Evolutionary conservation across 805 yeast species (phyloP).

Genomic region (Zygoascus ofunaensis): DNA sequence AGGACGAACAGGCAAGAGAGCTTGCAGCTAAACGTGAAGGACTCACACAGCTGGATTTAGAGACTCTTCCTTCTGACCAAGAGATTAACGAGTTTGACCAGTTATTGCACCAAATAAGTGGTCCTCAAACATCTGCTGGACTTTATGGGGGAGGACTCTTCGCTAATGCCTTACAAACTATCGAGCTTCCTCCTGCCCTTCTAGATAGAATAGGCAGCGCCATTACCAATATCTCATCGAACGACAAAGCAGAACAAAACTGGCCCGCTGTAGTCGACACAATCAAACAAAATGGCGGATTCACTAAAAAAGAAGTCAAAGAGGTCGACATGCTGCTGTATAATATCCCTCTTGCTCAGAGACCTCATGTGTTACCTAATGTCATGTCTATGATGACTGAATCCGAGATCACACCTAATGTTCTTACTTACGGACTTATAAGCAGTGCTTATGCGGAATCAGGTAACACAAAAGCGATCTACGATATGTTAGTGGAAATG

Average conservation of each 20-base stretch:
- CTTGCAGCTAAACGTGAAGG: constrained; percentile 7
- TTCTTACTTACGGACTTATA: constrained; percentile 18
- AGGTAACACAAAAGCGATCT: constrained; percentile 19
- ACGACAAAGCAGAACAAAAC: constrained; percentile 9
- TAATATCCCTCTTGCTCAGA: constrained; percentile 20
- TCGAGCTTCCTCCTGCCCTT: constrained; percentile 13
- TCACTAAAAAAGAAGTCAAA: constrained; percentile 12
- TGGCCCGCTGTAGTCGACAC: constrained; percentile 17
- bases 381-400: constrained; percentile 20
- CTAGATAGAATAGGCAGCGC: constrained; percentile 14
- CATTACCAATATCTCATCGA: constrained; percentile 9
- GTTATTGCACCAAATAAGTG: neutral
- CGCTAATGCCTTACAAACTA: constrained; percentile 5
- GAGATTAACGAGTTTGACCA: constrained; percentile 13
- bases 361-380: constrained; percentile 15
- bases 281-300: constrained; percentile 15
- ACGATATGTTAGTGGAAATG: constrained; percentile 18
- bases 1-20: constrained; percentile 14
- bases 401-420: constrained; percentile 13
- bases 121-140: neutral
- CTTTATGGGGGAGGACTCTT: constrained; percentile 8
- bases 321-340: constrained; percentile 22
- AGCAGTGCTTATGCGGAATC: constrained; percentile 26
- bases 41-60: neutral
- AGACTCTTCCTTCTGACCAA: constrained; percentile 9